Conservation (phyloP, 306 rosid genomes). For the Lupinus albus region DNA sequence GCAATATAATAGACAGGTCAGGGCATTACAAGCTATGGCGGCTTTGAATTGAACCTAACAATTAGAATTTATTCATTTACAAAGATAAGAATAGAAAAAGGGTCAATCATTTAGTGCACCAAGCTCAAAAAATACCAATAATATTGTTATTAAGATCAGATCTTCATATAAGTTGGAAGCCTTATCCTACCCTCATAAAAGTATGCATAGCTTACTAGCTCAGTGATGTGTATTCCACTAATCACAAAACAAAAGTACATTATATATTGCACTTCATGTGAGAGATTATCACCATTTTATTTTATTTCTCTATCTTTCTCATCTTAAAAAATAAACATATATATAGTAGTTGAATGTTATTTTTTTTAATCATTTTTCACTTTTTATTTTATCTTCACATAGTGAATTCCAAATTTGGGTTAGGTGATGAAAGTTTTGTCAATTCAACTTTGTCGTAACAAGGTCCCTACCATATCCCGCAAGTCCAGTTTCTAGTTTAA, state of each 20-base stretch:
- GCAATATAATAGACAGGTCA: constrained; percentile 28
- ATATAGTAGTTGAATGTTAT: not conserved
- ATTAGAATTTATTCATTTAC: not conserved
- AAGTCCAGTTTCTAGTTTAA: not conserved
- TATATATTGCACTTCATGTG: constrained; percentile 6
- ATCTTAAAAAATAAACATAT: not conserved
- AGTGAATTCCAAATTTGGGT: not conserved
- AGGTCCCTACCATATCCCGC: not conserved
- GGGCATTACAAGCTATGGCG: not conserved
- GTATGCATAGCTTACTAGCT: constrained; percentile 13
- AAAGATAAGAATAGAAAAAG: constrained; percentile 18
- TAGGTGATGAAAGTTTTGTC: not conserved
- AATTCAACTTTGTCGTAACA: not conserved
- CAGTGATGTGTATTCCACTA: constrained; percentile 29
- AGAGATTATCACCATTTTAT: not conserved
- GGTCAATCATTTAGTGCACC: constrained; percentile 9
- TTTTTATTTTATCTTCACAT: too few relatives aligned
- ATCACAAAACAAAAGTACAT: not conserved
- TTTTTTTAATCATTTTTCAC: too few relatives aligned
- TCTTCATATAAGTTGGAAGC: constrained; percentile 8
- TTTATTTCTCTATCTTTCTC: not conserved
- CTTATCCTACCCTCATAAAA: constrained; percentile 27
- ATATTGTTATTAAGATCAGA: not conserved
- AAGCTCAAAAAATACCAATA: not conserved
- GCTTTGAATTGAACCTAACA: constrained; percentile 5